Evolutionary conservation across 768 basidiomycete species (phyloP).

Genomic region (Boletus huronensis): DNA sequence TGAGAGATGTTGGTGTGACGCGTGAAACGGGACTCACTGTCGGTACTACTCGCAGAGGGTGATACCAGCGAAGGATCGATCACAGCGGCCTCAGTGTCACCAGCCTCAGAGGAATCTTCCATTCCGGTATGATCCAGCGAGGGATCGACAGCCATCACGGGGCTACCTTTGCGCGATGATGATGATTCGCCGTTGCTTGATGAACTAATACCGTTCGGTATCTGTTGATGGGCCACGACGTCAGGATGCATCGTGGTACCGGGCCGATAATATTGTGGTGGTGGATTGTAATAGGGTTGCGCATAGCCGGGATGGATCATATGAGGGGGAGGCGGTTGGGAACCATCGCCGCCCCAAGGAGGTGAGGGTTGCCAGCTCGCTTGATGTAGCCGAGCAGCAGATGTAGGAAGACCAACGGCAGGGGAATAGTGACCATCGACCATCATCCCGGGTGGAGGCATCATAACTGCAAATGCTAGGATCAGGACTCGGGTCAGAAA

Average conservation of each 20-base stretch:
- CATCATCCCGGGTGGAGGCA: constrained; percentile 40
- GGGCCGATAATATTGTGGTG: constrained; percentile 50
- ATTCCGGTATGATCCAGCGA: constrained; percentile 16
- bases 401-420: constrained; percentile 47
- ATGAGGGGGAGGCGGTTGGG: constrained; percentile 32
- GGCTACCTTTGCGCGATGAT: constrained; percentile 27
- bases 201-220: constrained; percentile 22
- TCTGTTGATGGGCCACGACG: constrained; percentile 16
- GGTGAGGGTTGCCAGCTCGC: constrained; percentile 42
- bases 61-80: constrained; percentile 40
- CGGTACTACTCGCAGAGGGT: constrained; percentile 10
- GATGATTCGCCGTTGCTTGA: constrained; percentile 27
- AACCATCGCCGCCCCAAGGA: constrained; percentile 34
- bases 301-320: constrained; percentile 36
- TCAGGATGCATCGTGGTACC: constrained; percentile 26
- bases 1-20: constrained; percentile 29
- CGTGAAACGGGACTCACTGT: constrained; percentile 19
- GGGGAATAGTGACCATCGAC: constrained; percentile 43
- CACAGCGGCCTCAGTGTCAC: constrained; percentile 21
- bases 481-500: neutral
- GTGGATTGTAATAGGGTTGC: constrained; percentile 32
- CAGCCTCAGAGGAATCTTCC: constrained; percentile 9
- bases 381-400: constrained; percentile 45
- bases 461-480: constrained; percentile 34
- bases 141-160: constrained; percentile 25